Evolutionary conservation across 257 asterid species (phyloP), one percentile per base, ranked within the genome.

Genomic region (Petrea volubilis): DNA sequence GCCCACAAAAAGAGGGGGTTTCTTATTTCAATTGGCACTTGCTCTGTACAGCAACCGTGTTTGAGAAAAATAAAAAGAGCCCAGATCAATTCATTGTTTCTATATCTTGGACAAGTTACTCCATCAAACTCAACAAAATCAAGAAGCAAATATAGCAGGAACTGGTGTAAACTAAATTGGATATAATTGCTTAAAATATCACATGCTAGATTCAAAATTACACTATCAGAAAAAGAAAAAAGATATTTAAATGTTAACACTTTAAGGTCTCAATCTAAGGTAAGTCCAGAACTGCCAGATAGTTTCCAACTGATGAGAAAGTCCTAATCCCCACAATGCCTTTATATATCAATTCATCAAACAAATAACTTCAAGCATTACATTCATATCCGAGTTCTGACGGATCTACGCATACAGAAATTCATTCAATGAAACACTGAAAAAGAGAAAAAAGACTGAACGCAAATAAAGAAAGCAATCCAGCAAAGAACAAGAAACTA

Each of bases 21-120:
- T 76, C 57, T 73, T 63, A 60, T 23, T 63, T 66, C 72, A 68
- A 44, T 67, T 23, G 43, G 17, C 12, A 53, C 57, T 61, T 71
- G 6, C 44, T 47, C 75, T 76, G 77, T 56, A 77, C 81, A 64
- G 31, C 64, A 68, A 74, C n/a, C 29, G 63, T 36, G 52, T 21
- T 53, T 36, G 18, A 44, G 60, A 31, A 50, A 60, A 71, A 59
- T 28, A 68, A 28, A 33, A 36, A 3, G 60, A 33, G 24, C 34
- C 31, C 2, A 18, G 65, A 20, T 31, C 5, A 64, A 38, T 64
- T 18, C 55, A 17, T 59, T 53, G 78, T 12, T 58, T n/a, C 36
- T 40, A 13, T 53, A 53, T 33, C 58, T 40, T 28, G 69, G 55
- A 52, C 28, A 34, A 46, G 41, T n/a, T 12, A 60, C 18, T 33